A percentile compares a stretch with the other conserved stretches of the same genome.
Conservation (phyloP, 192 early-diverging fungal species). For the Polychytrium aggregatum region DNA sequence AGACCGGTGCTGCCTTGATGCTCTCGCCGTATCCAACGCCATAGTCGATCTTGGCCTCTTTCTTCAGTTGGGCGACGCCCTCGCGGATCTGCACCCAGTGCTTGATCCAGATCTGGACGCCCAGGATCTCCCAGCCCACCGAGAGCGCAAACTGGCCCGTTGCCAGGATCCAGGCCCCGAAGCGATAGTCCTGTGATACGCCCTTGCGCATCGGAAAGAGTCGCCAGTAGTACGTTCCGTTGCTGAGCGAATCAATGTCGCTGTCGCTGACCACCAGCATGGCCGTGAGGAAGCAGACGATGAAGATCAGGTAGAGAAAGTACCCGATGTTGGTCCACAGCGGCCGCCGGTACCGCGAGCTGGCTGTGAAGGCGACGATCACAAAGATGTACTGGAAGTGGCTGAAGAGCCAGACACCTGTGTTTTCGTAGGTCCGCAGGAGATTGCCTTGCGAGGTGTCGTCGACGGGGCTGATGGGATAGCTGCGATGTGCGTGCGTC, state of each 20-base stretch:
- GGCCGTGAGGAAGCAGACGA: slow-evolving; percentile 1
- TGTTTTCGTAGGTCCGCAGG: slow-evolving; percentile 29
- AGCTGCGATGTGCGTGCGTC: slow-evolving; percentile 24
- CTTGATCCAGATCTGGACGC: slow-evolving; percentile 18
- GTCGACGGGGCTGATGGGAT: no score
- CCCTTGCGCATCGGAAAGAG: slow-evolving; percentile 18
- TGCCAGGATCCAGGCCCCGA: slow-evolving; percentile 12
- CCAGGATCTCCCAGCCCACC: slow-evolving; percentile 12
- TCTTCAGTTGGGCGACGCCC: no score
- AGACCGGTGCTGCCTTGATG: no score
- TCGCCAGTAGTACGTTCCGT: slow-evolving; percentile 12
- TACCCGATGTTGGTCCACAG: slow-evolving; percentile 33
- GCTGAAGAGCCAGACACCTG: slow-evolving; percentile 31
- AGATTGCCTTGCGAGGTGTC: no score
- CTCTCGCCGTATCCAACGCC: no score
- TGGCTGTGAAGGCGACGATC: slow-evolving; percentile 15
- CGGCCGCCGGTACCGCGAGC: slow-evolving; percentile 22
- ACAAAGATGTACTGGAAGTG: slow-evolving; percentile 28
- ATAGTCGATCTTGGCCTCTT: no score
- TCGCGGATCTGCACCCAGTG: no score
- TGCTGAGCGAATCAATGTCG: no score
- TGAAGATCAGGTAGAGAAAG: slow-evolving; percentile 15
- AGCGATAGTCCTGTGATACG: slow-evolving; percentile 16
- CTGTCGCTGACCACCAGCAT: slow-evolving; percentile 12
- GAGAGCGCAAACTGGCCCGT: slow-evolving; percentile 7